Base-by-base conservation (phyloP, 2,329 filamentous ascomycete genomes). In the Sporothrix globosa region DNA sequence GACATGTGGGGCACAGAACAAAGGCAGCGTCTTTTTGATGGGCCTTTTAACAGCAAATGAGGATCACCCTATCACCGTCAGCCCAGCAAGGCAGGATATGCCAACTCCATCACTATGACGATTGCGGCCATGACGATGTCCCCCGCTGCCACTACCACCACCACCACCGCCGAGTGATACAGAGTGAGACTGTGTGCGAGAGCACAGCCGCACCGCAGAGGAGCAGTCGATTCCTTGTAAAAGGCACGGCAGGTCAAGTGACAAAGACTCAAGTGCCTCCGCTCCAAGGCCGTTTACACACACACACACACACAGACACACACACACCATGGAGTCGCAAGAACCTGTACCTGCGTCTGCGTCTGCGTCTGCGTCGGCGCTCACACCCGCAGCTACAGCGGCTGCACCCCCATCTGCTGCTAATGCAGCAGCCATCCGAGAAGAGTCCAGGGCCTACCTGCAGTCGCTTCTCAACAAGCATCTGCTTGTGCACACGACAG, bases 401-500 rank as follows among this genome's bases (percentile, higher is more conserved):
- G 66, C 30, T 27, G 6, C 14, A 10, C 52, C 30, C 11, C 19
- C 50, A 5, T 63, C 54, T n/a, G 21, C 56, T 7, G 56, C 24
- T 34, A 27, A 44, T 34, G 39, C 21, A 10, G 58, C 50, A 1
- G 58, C 65, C 27, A 21, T 72, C 41, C 68, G 30, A 7, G 72
- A 70, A 9, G 72, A 73, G 46, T 63, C 71, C 2, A 39, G 1
- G 2, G 60, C 46, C 11, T 92, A 87, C 76, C 83, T 92, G 39
- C 79, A 81, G 46, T 87, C 89, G 30, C 87, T 96, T 67, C 83
- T 97, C 68, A 92, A 92, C 79, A 92, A 92, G 79, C 92, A 88
- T 52, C 82, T 98, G 46, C 90, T 93, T 71, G 83, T 98, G 69
- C 87, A 91, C 75, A 92, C 91, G 17, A 92, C 89, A 4, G 95